A percentile compares a stretch with the other conserved stretches of the same genome.
Evolutionary conservation across 306 rosid species (phyloP).

Genomic region (Bauhinia variegata): DNA sequence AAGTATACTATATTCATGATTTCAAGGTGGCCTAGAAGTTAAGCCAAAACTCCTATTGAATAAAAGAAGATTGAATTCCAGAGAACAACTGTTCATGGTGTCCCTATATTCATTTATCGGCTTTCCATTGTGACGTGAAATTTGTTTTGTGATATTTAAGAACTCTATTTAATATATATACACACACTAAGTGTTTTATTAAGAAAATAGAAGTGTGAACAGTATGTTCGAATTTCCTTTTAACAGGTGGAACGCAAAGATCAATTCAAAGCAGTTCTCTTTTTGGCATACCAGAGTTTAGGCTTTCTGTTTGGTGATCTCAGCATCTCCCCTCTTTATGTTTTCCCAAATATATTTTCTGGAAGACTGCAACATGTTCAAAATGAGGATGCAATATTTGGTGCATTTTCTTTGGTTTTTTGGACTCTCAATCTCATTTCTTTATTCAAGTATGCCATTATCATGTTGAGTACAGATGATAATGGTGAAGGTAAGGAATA

Average conservation of each 20-base stretch:
- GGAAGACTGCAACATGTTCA: constrained; percentile 55
- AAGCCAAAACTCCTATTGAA: constrained; percentile 20
- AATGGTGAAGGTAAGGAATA: constrained; percentile 75
- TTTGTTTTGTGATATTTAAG: constrained; percentile 5
- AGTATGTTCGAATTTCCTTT: constrained; percentile 11
- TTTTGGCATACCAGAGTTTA: constrained; percentile 68
- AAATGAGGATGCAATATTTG: constrained; percentile 73
- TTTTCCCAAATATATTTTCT: constrained; percentile 65
- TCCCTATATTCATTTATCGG: constrained; percentile 18
- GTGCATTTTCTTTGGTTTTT: constrained; percentile 73
- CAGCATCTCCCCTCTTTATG: constrained; percentile 78
- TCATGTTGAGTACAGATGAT: constrained; percentile 66
- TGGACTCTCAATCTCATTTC: constrained; percentile 74
- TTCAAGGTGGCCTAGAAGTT: not conserved
- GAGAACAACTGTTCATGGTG: constrained; percentile 2
- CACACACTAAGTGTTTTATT: not conserved
- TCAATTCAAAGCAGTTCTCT: constrained; percentile 43
- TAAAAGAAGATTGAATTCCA: constrained; percentile 7
- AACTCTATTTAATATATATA: not conserved
- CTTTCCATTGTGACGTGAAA: constrained; percentile 15
- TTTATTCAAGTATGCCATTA: constrained; percentile 59
- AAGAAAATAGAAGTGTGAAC: not conserved
- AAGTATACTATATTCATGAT: not conserved
- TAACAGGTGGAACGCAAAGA: constrained; percentile 58
- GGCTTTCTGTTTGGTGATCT: constrained; percentile 75